These are phyloP conservation scores for Pythium volutum DNA, from an alignment of 352 stramenopile species.

Conservation along the genomic window DNA sequence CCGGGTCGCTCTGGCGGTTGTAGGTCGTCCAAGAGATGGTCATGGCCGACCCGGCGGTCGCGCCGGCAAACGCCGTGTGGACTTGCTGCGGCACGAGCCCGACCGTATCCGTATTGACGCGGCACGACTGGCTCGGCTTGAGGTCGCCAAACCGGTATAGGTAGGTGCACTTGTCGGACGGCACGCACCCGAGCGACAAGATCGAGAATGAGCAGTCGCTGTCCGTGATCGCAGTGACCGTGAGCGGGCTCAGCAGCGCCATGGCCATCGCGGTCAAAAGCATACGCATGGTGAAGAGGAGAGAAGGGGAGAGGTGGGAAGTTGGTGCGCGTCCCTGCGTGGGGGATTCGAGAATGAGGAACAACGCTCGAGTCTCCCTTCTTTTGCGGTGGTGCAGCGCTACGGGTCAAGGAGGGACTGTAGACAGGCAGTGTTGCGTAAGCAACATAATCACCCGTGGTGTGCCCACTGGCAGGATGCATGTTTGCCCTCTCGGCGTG, in stretches of 20 bases:
- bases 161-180: slow-evolving; percentile 9
- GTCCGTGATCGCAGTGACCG: slow-evolving; percentile 4
- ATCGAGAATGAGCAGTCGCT: slow-evolving; percentile 12
- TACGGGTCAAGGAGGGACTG: too few relatives aligned
- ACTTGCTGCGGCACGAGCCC: slow-evolving; percentile 36
- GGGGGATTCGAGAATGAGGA: background rate
- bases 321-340: background rate
- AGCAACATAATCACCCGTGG: too few relatives aligned
- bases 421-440: too few relatives aligned
- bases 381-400: too few relatives aligned
- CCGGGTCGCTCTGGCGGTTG: slow-evolving; percentile 24
- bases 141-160: slow-evolving; percentile 23
- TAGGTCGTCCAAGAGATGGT: slow-evolving; percentile 48
- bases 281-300: background rate
- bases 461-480: too few relatives aligned
- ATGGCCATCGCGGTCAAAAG: background rate
- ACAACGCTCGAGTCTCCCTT: background rate
- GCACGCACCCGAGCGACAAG: slow-evolving; percentile 9
- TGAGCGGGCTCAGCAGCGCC: background rate
- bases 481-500: too few relatives aligned
- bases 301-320: background rate
- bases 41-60: slow-evolving; percentile 35
- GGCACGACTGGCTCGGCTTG: slow-evolving; percentile 23
- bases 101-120: slow-evolving; percentile 1
- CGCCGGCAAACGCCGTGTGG: slow-evolving; percentile 46